A percentile compares a stretch with the other conserved stretches of the same genome.
These are phyloP conservation scores for Elongisporangium undulatum DNA, from an alignment of 352 stramenopile species.

Conservation along the genomic window DNA sequence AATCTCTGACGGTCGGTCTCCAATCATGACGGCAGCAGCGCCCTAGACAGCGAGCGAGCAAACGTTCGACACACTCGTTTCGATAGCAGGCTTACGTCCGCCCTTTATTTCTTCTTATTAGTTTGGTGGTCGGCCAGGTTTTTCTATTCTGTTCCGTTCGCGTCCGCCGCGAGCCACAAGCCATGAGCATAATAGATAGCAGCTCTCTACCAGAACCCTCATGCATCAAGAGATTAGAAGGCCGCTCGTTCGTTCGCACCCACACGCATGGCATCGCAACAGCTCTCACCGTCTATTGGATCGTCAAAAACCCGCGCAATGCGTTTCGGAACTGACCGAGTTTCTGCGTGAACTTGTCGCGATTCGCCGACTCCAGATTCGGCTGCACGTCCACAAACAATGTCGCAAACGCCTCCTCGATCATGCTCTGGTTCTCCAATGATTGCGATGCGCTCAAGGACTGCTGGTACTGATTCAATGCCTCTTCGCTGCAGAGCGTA, in stretches of 20 bases:
- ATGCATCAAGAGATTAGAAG: not conserved
- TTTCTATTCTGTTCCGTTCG: not conserved
- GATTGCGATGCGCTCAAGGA: conserved; percentile 93
- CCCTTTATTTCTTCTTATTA: not conserved
- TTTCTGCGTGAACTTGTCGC: conserved; percentile 98
- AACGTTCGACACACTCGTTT: too few relatives aligned
- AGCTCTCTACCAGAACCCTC: not conserved
- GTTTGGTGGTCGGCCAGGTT: not conserved
- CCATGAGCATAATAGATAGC: not conserved
- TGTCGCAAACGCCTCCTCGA: conserved; percentile 96
- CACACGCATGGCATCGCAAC: not conserved
- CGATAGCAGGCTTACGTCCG: not conserved
- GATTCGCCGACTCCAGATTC: conserved; percentile 96
- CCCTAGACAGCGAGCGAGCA: too few relatives aligned
- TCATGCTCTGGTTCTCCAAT: conserved; percentile 87
- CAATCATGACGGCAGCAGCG: too few relatives aligned
- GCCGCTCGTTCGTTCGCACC: not conserved
- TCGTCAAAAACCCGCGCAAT: conserved; percentile 93
- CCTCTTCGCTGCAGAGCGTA: conserved; percentile 93
- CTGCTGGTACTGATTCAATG: conserved; percentile 94
- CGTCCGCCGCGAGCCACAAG: not conserved
- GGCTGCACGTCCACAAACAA: conserved; percentile 93
- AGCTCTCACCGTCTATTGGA: conserved; percentile 35
- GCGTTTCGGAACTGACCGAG: conserved; percentile 96
- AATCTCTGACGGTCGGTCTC: too few relatives aligned